A percentile compares a stretch with the other conserved stretches of the same genome.
phyloP scores from a whole-genome alignment of 345 rosid species.

The Eucalyptus albens region DNA sequence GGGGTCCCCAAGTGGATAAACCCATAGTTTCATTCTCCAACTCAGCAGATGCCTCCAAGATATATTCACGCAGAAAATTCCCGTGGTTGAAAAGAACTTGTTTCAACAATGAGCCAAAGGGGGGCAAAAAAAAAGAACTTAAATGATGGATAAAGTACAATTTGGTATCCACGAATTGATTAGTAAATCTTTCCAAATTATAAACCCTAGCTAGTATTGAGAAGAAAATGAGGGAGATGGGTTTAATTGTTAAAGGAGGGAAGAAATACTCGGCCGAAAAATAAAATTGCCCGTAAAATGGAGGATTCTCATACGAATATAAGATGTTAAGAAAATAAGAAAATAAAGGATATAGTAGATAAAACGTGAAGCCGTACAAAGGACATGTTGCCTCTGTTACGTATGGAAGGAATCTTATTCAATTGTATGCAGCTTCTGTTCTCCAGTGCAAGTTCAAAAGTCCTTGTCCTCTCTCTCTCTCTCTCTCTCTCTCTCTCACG shows the following conservation, averaged over 20 bases:
- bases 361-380: not conserved
- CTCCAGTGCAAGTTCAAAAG: not conserved
- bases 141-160: not conserved
- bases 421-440: not conserved
- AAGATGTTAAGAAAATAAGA: not conserved
- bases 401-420: not conserved
- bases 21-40: constrained; percentile 8
- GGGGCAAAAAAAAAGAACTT: too few species aligned
- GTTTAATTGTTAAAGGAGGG: not conserved
- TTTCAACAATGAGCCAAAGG: not conserved
- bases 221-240: not conserved
- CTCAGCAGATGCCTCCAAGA: constrained; percentile 38
- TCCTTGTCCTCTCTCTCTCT: not conserved
- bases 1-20: too few species aligned
- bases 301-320: not conserved
- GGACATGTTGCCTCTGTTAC: not conserved
- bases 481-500: not conserved
- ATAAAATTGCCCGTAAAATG: not conserved
- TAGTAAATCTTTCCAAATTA: not conserved
- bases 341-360: not conserved
- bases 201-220: not conserved
- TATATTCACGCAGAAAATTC: constrained; percentile 1
- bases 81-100: not conserved
- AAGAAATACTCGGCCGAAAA: not conserved
- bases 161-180: not conserved